Conservation (phyloP, 768 basidiomycete genomes). For the Tricholoma bakamatsutake region DNA sequence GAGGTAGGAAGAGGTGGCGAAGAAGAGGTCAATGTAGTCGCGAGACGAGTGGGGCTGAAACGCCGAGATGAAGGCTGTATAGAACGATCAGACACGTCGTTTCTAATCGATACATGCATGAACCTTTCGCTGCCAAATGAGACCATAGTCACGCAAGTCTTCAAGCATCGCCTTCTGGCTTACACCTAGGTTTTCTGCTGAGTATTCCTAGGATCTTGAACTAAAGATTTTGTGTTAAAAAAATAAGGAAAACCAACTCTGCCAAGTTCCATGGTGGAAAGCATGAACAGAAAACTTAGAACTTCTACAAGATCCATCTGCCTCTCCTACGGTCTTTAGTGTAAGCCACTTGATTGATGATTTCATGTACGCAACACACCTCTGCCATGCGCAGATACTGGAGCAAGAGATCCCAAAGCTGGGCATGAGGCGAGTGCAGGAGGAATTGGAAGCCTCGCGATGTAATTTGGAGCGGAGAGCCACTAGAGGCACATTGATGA, state of each 20-base stretch:
- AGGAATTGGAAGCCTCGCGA: constrained; percentile 96
- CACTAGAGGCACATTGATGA: constrained; percentile 28
- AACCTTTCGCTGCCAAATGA: constrained; percentile 84
- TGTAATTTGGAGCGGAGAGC: constrained; percentile 71
- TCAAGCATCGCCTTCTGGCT: constrained; percentile 85
- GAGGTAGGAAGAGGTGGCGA: constrained; percentile 72
- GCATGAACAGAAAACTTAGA: constrained; percentile 91
- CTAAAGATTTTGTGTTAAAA: constrained; percentile 4
- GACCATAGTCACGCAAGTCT: constrained; percentile 91
- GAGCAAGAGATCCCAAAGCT: constrained; percentile 91
- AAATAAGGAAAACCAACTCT: constrained; percentile 43
- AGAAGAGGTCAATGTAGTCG: constrained; percentile 91
- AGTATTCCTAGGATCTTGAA: constrained; percentile 65
- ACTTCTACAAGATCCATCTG: constrained; percentile 93
- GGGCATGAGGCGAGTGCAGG: constrained; percentile 88
- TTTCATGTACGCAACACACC: constrained; percentile 35
- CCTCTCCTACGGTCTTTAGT: constrained; percentile 50
- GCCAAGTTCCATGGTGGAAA: constrained; percentile 94
- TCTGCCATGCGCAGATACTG: constrained; percentile 86
- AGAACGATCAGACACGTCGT: constrained; percentile 8
- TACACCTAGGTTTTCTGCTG: constrained; percentile 69
- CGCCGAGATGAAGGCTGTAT: constrained; percentile 63
- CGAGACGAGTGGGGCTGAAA: constrained; percentile 91
- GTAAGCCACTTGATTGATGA: constrained; percentile 13
- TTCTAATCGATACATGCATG: constrained; percentile 18